Conservation (phyloP, 768 basidiomycete genomes). For the Podaxis mareebaensis region DNA sequence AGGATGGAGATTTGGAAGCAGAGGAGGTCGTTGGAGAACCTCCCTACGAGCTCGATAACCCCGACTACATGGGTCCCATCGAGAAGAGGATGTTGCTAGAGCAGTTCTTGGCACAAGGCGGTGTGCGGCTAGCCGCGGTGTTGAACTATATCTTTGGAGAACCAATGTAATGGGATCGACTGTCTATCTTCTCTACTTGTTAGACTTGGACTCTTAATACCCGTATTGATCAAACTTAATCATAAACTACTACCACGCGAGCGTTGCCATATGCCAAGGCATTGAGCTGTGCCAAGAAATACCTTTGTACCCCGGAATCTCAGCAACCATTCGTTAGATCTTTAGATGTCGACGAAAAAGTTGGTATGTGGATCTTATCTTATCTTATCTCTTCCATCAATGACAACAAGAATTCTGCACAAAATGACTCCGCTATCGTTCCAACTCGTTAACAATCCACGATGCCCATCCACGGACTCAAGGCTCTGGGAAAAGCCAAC, state of each 20-base stretch:
- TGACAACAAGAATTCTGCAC: too few species aligned
- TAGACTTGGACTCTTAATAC: too few species aligned
- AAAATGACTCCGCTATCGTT: conserved; percentile 14
- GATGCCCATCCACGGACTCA: conserved; percentile 70
- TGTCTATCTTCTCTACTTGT: too few species aligned
- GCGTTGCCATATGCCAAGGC: too few species aligned
- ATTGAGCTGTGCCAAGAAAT: too few species aligned
- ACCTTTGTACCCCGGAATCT: too few species aligned
- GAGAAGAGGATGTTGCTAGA: conserved; percentile 71
- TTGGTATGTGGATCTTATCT: conserved; percentile 8
- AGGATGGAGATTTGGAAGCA: background rate
- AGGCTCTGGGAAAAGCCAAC: conserved; percentile 31
- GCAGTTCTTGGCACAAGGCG: conserved; percentile 79
- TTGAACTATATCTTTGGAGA: conserved; percentile 71
- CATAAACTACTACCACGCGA: too few species aligned
- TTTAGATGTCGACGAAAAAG: too few species aligned
- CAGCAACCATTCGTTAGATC: too few species aligned
- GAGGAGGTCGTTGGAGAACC: conserved; percentile 24
- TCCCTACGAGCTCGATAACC: conserved; percentile 66
- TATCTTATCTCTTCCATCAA: conserved; percentile 18
- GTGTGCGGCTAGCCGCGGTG: conserved; percentile 79
- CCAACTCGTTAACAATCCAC: background rate
- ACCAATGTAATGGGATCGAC: too few species aligned
- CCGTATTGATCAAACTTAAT: too few species aligned
- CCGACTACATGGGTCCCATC: conserved; percentile 74